Conservation (phyloP, 345 rosid species). For the Murraya paniculata region DNA sequence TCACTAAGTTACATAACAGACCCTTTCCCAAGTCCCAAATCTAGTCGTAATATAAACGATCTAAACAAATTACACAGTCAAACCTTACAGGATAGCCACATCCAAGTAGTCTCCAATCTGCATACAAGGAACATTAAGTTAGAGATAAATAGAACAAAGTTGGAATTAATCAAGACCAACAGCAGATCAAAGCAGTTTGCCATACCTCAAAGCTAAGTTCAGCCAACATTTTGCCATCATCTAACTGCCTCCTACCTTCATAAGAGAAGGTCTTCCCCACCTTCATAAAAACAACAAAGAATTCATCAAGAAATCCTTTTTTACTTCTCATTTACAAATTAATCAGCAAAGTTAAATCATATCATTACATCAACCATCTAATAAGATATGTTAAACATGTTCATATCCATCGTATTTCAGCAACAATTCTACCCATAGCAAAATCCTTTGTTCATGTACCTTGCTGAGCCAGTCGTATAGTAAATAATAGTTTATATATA, state of each 20-base stretch:
- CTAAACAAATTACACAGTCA: neutral
- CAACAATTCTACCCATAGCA: neutral
- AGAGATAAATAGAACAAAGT: constrained; percentile 8
- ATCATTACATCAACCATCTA: neutral
- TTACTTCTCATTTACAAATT: neutral
- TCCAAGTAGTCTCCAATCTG: constrained; percentile 97
- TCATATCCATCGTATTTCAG: constrained; percentile 3
- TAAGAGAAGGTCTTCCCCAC: constrained; percentile 78
- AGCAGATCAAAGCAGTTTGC: neutral
- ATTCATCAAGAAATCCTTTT: constrained; percentile 13
- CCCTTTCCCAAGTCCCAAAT: neutral
- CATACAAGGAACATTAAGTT: constrained; percentile 5
- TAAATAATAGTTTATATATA: too few species aligned
- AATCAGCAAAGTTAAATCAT: neutral
- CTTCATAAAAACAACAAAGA: constrained; percentile 32
- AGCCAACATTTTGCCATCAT: constrained; percentile 70
- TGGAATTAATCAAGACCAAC: neutral
- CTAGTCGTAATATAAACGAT: neutral
- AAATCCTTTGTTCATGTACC: neutral
- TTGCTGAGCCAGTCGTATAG: neutral
- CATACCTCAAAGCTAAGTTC: constrained; percentile 80
- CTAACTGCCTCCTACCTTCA: constrained; percentile 64
- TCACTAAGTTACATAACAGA: neutral
- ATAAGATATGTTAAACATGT: neutral
- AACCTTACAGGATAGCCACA: constrained; percentile 59